These are phyloP conservation scores for Mucor irregularis DNA, from an alignment of 371 early-diverging fungal genomes.

Conservation along the genomic window DNA sequence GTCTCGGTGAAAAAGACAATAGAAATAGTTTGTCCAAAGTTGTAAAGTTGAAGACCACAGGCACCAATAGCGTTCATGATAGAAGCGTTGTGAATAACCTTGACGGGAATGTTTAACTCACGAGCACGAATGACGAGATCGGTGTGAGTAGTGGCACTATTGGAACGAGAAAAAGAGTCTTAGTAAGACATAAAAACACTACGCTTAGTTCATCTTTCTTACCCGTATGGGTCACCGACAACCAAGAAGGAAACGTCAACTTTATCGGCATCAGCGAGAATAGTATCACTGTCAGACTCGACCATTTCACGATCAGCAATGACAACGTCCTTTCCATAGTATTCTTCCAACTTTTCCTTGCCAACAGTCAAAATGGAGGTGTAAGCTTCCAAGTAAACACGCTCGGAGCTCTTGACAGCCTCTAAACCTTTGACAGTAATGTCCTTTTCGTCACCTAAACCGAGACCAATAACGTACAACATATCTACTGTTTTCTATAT, in stretches of 20 bases:
- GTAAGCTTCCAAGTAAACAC: slow-evolving; percentile 98
- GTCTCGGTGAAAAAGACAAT: slow-evolving; percentile 97
- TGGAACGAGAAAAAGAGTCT: neutral
- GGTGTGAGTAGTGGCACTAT: slow-evolving; percentile 98
- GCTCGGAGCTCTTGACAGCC: slow-evolving; percentile 84
- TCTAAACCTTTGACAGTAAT: slow-evolving; percentile 96
- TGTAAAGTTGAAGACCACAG: slow-evolving; percentile 98
- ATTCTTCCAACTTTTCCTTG: slow-evolving; percentile 84
- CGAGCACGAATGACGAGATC: slow-evolving; percentile 96
- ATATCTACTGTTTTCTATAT: slow-evolving; percentile 2
- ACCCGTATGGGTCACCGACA: slow-evolving; percentile 98
- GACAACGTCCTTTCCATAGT: slow-evolving; percentile 83
- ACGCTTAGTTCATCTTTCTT: slow-evolving; percentile 18
- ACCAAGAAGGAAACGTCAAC: slow-evolving; percentile 96
- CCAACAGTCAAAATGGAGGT: slow-evolving; percentile 93
- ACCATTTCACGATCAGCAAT: slow-evolving; percentile 97
- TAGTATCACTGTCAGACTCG: slow-evolving; percentile 89
- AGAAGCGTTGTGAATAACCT: slow-evolving; percentile 97
- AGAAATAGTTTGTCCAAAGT: slow-evolving; percentile 99
- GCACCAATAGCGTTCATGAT: slow-evolving; percentile 99
- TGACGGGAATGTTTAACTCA: slow-evolving; percentile 82
- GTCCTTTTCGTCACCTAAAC: slow-evolving; percentile 96
- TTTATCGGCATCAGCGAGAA: slow-evolving; percentile 86
- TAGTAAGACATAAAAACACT: neutral
- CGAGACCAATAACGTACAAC: slow-evolving; percentile 55